A percentile compares a stretch with the other conserved stretches of the same genome.
These are phyloP conservation scores for Gentiana macrophylla DNA, from an alignment of 257 asterid genomes.

Conservation along the genomic window DNA sequence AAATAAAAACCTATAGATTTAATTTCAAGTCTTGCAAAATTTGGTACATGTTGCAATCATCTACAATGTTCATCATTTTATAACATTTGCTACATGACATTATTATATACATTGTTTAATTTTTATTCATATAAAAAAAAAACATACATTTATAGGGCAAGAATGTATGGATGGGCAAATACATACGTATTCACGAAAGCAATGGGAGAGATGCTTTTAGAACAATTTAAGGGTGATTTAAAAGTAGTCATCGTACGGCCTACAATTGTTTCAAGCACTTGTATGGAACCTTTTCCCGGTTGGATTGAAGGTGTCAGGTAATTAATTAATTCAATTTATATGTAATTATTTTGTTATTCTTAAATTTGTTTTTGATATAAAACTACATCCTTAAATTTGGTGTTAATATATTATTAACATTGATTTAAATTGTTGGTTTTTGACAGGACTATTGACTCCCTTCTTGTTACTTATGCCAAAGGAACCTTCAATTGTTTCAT, in stretches of 20 bases:
- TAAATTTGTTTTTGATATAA: too few relatives aligned
- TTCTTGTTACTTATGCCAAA: constrained; percentile 71
- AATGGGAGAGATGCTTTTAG: constrained; percentile 56
- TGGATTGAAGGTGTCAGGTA: constrained; percentile 67
- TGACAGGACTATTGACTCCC: constrained; percentile 76
- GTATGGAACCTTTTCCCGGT: constrained; percentile 48
- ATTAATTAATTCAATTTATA: not conserved
- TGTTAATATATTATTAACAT: too few relatives aligned
- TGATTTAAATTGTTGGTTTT: not conserved
- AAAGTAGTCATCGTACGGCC: constrained; percentile 41
- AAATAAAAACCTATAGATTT: too few relatives aligned
- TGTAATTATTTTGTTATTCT: too few relatives aligned
- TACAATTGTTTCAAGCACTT: constrained; percentile 46
- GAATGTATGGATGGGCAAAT: constrained; percentile 64
- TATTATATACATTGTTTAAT: not conserved
- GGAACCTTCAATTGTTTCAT: constrained; percentile 61
- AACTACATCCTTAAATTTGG: too few relatives aligned
- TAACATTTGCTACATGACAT: not conserved
- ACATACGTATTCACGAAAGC: constrained; percentile 64
- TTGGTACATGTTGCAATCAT: not conserved
- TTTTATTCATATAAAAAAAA: too few relatives aligned
- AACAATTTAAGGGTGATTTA: constrained; percentile 18
- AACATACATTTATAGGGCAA: constrained; percentile 33
- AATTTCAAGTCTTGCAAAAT: not conserved
- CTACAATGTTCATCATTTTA: too few relatives aligned